Evolutionary conservation across 225 moss, liverwort and hornwort genomes (phyloP), one percentile per base, ranked within the genome.

Genomic region (Lunularia cruciata): DNA sequence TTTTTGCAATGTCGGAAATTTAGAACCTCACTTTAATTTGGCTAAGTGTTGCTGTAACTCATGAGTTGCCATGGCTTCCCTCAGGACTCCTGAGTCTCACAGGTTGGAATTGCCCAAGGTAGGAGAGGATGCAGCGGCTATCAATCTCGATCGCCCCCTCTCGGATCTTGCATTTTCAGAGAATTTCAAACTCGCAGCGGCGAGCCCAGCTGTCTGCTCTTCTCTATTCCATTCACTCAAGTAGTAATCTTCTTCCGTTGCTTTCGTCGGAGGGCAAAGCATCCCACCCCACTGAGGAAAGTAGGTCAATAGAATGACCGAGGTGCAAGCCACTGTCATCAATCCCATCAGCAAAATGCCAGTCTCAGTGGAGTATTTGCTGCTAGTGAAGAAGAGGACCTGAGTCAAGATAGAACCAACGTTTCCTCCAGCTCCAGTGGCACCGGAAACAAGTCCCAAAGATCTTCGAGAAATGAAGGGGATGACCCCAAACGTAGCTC

Each of bases 281-380:
- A 91, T 88, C 0, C 91, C 83, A 0, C 91, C 86, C 91, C 91
- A 91, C 70, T 76, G 77, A 0, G 91, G 91, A 33, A 91, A 91
- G 56, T 82, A 82, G 0, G 86, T 46, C 0, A 83, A 8, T 1
- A 30, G 5, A 7, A 86, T 75, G 0, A 77, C 66, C 30, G 69
- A 0, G 6, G 88, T 81, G 70, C 53, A 37, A 25, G 66, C 72
- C 15, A 91, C 40, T 43, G 85, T 91, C 79, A 86, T 76, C 15
- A 88, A 14, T 0, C 90, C 90, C 90, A 91, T 91, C 57, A 84
- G 84, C 51, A 71, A 75, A 0, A 91, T 69, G 0, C 90, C 90
- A 1, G 30, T 62, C 38, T 91, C 85, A 0, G 88, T 91, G 1
- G 58, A 43, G 23, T 77, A 79, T 0, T 55, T 45, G 20, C 70